Percentiles rank a stretch among this genome's conserved stretches.
Conservation (phyloP, 495 filamentous ascomycete genomes). For the Penicillium fimorum region DNA sequence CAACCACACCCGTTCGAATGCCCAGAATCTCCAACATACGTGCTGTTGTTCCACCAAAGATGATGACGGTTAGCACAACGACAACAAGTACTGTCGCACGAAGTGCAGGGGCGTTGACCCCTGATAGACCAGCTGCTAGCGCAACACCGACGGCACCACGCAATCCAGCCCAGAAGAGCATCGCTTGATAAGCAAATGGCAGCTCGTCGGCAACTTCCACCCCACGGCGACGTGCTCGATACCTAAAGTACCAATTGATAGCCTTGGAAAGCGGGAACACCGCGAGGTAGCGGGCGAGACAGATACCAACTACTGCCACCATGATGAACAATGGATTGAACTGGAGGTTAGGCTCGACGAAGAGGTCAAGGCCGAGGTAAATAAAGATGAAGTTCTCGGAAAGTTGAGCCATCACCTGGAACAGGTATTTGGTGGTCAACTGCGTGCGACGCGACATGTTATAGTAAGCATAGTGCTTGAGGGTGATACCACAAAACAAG, state of each 20-base stretch:
- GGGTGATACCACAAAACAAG: conserved; percentile 94
- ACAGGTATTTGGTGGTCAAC: conserved; percentile 96
- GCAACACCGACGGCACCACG: conserved; percentile 96
- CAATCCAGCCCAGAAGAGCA: conserved; percentile 98
- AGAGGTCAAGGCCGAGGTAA: conserved; percentile 90
- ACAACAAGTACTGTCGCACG: conserved; percentile 94
- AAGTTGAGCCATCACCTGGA: conserved; percentile 89
- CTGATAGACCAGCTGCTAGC: conserved; percentile 81
- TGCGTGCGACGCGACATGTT: conserved; percentile 99
- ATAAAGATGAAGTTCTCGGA: conserved; percentile 99
- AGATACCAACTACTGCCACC: conserved; percentile 86
- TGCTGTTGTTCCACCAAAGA: conserved; percentile 97
- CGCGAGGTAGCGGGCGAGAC: conserved; percentile 83
- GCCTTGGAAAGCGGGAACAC: conserved; percentile 88
- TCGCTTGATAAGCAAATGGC: conserved; percentile 88
- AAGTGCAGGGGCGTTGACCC: conserved; percentile 72
- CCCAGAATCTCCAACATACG: conserved; percentile 96
- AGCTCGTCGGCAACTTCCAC: conserved; percentile 83
- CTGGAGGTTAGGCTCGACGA: conserved; percentile 80
- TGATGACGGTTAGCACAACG: conserved; percentile 95
- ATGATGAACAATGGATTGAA: conserved; percentile 97
- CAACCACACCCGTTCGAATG: conserved; percentile 91
- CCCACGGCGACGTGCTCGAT: conserved; percentile 77
- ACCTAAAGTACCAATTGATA: conserved; percentile 93
- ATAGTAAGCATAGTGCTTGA: conserved; percentile 99